A percentile compares a stretch with the other conserved stretches of the same genome.
Evolutionary conservation across 495 filamentous ascomycete species (phyloP).

Genomic region (Penicillium coprophilum): DNA sequence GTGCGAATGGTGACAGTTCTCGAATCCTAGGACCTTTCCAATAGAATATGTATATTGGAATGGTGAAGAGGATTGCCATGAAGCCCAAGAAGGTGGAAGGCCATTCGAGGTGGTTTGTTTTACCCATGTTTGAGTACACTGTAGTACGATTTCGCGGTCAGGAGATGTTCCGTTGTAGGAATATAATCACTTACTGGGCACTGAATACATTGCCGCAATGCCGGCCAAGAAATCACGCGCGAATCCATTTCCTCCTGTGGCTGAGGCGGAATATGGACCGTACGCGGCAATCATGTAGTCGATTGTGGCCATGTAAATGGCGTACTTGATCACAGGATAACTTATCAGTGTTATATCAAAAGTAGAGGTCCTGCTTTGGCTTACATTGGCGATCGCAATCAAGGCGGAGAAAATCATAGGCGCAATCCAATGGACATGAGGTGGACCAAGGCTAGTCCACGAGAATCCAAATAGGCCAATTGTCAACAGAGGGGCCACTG

Average conservation of each 20-base stretch:
- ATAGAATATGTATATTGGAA: slow-evolving; percentile 52
- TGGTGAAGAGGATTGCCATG: slow-evolving; percentile 46
- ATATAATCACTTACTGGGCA: slow-evolving; percentile 30
- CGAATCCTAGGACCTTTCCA: slow-evolving; percentile 47
- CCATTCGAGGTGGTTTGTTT: slow-evolving; percentile 36
- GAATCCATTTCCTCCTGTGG: slow-evolving; percentile 69
- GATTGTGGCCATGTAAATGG: slow-evolving; percentile 78
- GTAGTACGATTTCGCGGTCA: slow-evolving; percentile 1
- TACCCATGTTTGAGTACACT: slow-evolving; percentile 40
- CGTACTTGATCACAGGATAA: slow-evolving; percentile 36
- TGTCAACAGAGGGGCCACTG: slow-evolving; percentile 61
- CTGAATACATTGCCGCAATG: slow-evolving; percentile 49
- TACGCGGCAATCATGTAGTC: slow-evolving; percentile 84
- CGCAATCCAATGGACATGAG: slow-evolving; percentile 60
- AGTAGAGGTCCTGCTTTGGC: neutral
- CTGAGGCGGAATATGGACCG: slow-evolving; percentile 74
- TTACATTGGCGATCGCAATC: slow-evolving; percentile 63
- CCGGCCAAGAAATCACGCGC: slow-evolving; percentile 51
- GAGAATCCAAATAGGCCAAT: slow-evolving; percentile 71
- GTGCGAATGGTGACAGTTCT: slow-evolving; percentile 47
- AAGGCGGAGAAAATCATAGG: slow-evolving; percentile 59
- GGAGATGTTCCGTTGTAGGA: neutral
- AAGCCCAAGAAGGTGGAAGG: slow-evolving; percentile 43
- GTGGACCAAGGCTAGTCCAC: slow-evolving; percentile 63
- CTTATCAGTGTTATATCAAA: neutral